Percentiles rank a stretch among this genome's conserved stretches.
phyloP scores from a whole-genome alignment of 805 yeast genomes.

The Candida manassasensis region DNA sequence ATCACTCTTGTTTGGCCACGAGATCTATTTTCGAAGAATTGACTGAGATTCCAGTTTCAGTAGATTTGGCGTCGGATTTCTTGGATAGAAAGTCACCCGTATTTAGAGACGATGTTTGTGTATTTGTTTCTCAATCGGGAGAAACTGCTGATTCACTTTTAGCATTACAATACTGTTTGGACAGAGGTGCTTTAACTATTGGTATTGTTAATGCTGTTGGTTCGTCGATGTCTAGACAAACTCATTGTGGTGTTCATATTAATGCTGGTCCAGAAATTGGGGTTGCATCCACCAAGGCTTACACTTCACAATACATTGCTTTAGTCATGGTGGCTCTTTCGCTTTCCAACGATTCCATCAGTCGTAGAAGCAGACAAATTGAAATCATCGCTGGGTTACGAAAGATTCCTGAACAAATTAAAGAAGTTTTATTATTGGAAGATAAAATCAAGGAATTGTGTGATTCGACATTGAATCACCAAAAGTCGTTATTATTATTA shows the following conservation, averaged over 20 bases:
- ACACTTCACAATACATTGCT: constrained; percentile 97
- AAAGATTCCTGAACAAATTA: constrained; percentile 80
- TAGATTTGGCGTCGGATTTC: constrained; percentile 92
- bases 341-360: constrained; percentile 86
- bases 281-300: constrained; percentile 98
- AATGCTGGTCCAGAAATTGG: constrained; percentile 99
- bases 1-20: constrained; percentile 96
- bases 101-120: constrained; percentile 95
- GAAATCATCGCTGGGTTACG: constrained; percentile 85
- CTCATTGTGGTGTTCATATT: constrained; percentile 99
- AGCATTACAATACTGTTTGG: constrained; percentile 92
- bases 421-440: constrained; percentile 68
- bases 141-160: constrained; percentile 97
- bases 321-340: constrained; percentile 94
- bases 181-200: constrained; percentile 94
- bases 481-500: constrained; percentile 80
- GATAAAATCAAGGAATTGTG: constrained; percentile 72
- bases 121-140: constrained; percentile 97
- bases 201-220: constrained; percentile 98
- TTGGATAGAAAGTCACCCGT: constrained; percentile 95
- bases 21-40: constrained; percentile 94
- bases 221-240: constrained; percentile 91
- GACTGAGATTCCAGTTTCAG: constrained; percentile 89
- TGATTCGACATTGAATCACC: constrained; percentile 63
- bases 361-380: constrained; percentile 67